Evolutionary conservation across 306 rosid species (phyloP).

Genomic region (Amphicarpaea edgeworthii): DNA sequence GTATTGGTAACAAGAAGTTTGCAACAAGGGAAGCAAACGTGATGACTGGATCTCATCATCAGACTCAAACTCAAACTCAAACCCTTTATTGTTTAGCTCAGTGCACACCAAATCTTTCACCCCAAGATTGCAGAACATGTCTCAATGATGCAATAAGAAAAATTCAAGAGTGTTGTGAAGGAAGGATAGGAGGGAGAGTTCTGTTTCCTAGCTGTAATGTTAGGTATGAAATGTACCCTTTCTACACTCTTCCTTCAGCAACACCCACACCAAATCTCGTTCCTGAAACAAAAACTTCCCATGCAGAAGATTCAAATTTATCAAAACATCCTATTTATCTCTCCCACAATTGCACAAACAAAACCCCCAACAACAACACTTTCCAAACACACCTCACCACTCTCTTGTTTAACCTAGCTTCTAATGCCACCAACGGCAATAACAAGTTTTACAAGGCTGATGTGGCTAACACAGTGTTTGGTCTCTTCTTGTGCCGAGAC

Average conservation of each 20-base stretch:
- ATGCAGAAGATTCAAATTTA: not conserved
- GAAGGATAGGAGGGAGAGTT: not conserved
- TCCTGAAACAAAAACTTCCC: slow-evolving; percentile 16
- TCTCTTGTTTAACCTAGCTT: slow-evolving; percentile 37
- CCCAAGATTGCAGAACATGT: not conserved
- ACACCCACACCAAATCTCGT: not conserved
- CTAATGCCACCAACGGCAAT: slow-evolving; percentile 28
- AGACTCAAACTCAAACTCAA: too few species aligned
- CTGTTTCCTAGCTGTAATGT: slow-evolving; percentile 1
- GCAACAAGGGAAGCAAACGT: not conserved
- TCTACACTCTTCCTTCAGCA: not conserved
- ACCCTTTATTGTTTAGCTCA: slow-evolving; percentile 6
- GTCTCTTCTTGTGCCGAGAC: slow-evolving; percentile 47
- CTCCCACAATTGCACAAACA: slow-evolving; percentile 22
- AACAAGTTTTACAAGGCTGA: not conserved
- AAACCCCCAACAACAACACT: slow-evolving; percentile 10
- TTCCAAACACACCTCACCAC: not conserved
- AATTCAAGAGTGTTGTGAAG: not conserved
- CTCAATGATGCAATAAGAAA: not conserved
- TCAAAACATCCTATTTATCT: slow-evolving; percentile 23
- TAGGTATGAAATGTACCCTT: slow-evolving; percentile 13
- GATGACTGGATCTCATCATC: too few species aligned
- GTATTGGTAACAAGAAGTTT: not conserved
- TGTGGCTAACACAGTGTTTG: slow-evolving; percentile 1
- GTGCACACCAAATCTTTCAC: slow-evolving; percentile 23